Percentiles rank a stretch among this genome's conserved stretches.
Evolutionary conservation across 2,329 filamentous ascomycete species (phyloP).

Genomic region (Aureobasidium sp.): DNA sequence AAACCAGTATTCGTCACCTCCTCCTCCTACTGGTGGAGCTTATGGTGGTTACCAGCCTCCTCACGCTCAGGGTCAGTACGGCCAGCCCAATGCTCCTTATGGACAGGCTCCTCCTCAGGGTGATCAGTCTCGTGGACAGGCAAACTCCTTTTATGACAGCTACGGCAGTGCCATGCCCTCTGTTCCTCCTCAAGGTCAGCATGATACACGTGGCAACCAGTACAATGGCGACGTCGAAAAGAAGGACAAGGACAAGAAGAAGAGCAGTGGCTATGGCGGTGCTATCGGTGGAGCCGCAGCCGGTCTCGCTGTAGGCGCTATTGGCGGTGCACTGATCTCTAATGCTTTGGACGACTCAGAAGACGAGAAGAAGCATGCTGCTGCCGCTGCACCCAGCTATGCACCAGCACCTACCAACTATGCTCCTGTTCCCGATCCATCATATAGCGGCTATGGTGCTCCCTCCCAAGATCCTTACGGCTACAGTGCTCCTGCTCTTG

Average conservation of each 20-base stretch:
- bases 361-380: conserved; percentile 31
- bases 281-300: conserved; percentile 60
- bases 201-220: conserved; percentile 28
- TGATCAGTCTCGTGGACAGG: conserved; percentile 16
- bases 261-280: conserved; percentile 47
- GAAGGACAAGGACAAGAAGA: conserved; percentile 42
- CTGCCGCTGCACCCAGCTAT: conserved; percentile 11
- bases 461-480: conserved; percentile 5
- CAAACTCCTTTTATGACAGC: conserved; percentile 16
- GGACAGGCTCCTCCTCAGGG: conserved; percentile 11
- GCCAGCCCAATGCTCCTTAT: conserved; percentile 7
- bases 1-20: conserved; percentile 11
- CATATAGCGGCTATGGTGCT: conserved; percentile 7
- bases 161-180: conserved; percentile 19
- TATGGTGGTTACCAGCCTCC: conserved; percentile 30
- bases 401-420: conserved; percentile 11
- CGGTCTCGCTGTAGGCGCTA: conserved; percentile 61
- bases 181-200: conserved; percentile 26
- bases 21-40: conserved; percentile 9
- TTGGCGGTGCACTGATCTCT: conserved; percentile 64
- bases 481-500: conserved; percentile 27
- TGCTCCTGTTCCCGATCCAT: conserved; percentile 15
- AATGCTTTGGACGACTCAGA: conserved; percentile 54
- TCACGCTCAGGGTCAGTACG: conserved; percentile 27
- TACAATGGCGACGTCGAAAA: conserved; percentile 30